Conservation (phyloP, 1,139 yeast species). For the Blastobotrys capitulatus region DNA sequence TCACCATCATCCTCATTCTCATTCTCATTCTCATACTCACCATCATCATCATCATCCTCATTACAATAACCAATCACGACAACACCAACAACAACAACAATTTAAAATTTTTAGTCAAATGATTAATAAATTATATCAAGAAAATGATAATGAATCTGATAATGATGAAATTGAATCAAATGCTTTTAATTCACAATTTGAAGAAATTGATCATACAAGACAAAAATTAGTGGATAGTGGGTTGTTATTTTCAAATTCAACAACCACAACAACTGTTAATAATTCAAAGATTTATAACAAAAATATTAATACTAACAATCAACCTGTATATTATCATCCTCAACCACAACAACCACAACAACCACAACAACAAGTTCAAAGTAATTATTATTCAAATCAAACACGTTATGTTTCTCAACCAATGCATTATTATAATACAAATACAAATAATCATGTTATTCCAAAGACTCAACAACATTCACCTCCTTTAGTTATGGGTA, state of each 20-base stretch:
- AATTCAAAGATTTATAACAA: no score
- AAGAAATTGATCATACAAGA: constrained; percentile 13
- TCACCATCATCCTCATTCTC: no score
- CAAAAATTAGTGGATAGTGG: constrained; percentile 10
- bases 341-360: not conserved
- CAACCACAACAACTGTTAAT: not conserved
- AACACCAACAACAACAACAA: no score
- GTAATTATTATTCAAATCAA: not conserved
- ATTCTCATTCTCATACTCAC: no score
- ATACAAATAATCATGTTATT: no score
- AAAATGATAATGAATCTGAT: not conserved
- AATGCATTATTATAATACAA: not conserved
- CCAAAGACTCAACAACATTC: no score
- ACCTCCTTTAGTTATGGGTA: not conserved
- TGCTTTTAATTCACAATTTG: constrained; percentile 12
- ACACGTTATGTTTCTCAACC: not conserved
- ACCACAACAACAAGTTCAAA: not conserved
- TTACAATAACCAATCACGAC: no score
- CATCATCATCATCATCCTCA: no score
- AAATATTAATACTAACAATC: not conserved
- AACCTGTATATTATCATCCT: not conserved
- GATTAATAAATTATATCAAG: no score
- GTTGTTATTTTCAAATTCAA: not conserved
- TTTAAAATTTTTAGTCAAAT: no score
- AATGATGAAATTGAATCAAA: not conserved